Conservation (phyloP, 768 basidiomycete genomes). For the Boletus huronensis region DNA sequence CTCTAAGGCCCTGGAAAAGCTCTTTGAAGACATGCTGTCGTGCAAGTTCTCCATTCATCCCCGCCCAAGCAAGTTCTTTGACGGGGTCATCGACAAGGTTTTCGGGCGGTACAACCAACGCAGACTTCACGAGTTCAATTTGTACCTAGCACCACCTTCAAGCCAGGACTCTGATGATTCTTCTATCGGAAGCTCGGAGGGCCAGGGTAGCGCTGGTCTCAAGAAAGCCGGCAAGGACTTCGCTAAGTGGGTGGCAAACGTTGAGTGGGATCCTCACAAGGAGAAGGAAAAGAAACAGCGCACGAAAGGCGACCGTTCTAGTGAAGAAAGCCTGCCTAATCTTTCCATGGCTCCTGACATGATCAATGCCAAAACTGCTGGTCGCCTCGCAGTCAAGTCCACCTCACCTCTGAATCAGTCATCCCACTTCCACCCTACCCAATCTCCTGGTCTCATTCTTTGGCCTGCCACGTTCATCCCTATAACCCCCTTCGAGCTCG, state of each 20-base stretch:
- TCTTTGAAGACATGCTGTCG: constrained; percentile 59
- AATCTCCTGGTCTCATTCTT: constrained; percentile 62
- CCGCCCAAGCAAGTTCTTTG: constrained; percentile 49
- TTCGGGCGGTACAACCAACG: constrained; percentile 49
- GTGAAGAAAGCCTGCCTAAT: constrained; percentile 21
- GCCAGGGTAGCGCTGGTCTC: constrained; percentile 18
- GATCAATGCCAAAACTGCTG: constrained; percentile 36
- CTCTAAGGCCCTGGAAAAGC: constrained; percentile 48
- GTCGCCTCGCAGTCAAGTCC: constrained; percentile 34
- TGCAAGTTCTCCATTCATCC: constrained; percentile 50
- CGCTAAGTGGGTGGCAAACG: constrained; percentile 35
- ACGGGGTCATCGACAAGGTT: constrained; percentile 40
- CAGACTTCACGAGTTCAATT: constrained; percentile 46
- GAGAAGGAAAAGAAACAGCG: constrained; percentile 24
- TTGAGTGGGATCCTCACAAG: constrained; percentile 36
- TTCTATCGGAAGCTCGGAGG: constrained; percentile 25
- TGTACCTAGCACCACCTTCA: constrained; percentile 53
- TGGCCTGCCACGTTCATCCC: constrained; percentile 59
- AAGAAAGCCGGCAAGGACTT: constrained; percentile 33
- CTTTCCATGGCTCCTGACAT: constrained; percentile 26
- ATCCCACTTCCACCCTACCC: constrained; percentile 34
- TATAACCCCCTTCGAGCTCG: constrained; percentile 54
- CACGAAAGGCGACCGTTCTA: constrained; percentile 25
- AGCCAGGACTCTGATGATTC: constrained; percentile 18
- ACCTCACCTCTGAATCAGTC: constrained; percentile 12